Evolutionary conservation across 2,329 filamentous ascomycete species (phyloP), one percentile per base, ranked within the genome.

Genomic region (Aspergillus intermedius): DNA sequence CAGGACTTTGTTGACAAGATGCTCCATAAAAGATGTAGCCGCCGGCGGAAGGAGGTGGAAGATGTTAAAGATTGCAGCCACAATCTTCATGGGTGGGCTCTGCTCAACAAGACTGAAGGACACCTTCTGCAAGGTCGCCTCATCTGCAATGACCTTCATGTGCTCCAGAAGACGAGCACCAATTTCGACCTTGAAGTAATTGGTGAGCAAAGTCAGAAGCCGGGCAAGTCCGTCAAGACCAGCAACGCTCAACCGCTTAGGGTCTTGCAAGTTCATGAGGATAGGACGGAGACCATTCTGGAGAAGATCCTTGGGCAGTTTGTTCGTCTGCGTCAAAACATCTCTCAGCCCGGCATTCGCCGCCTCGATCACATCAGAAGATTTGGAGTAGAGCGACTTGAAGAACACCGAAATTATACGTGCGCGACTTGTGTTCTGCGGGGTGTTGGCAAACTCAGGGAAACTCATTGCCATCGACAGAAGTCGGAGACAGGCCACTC

Each of bases 181-280:
- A 47, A 99, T 98, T 65, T 98, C 93, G 1, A 97, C 91, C 70
- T 98, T 99, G 72, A 99, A 99, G 67, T 98, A 98, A 51, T 93
- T 97, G 0, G 91, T 98, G 15, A 99, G 76, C 2, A 99, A 77
- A 54, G 93, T 91, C 51, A 99, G 72, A 1, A 99, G 77, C 35
- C 91, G 83, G 15, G 91, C 91, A 28, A 99, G 75, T 22, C 95
- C 95, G 64, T 97, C 91, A 4, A 99, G 75, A 2, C 91, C 91
- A 59, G 91, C 87, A 0, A 91, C 87, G 17, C 84, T 95, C 17
- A 99, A 75, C 49, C 91, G 85, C 66, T 95, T 89, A 0, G 91
- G 87, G 62, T 98, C 93, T 56, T 95, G 91, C 3, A 99, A 79
- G 63, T 95, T 98, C 64, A 95, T 91, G 32, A 99, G 73, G n/a